phyloP scores from a whole-genome alignment of 805 yeast genomes.

The Kuraishia piskuri region DNA sequence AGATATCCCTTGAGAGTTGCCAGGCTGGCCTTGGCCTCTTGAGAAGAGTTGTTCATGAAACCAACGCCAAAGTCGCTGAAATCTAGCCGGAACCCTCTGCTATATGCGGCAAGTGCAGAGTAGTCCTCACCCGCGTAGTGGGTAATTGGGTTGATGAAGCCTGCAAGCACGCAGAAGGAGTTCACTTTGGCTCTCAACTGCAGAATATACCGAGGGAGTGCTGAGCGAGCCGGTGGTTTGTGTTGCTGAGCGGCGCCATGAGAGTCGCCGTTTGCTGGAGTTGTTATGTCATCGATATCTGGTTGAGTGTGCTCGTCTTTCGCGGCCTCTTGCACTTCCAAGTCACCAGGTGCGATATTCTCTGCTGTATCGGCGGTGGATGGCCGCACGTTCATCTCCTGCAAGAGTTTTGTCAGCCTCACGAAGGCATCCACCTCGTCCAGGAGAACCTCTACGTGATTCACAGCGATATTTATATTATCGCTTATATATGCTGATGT shows the following conservation, averaged over 20 bases:
- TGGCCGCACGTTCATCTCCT: background rate
- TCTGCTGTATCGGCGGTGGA: too few relatives aligned
- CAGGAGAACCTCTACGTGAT: background rate
- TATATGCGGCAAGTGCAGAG: constrained; percentile 16
- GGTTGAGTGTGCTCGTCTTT: too few relatives aligned
- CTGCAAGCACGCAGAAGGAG: constrained; percentile 10
- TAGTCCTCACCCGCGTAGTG: constrained; percentile 20
- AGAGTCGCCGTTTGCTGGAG: too few relatives aligned
- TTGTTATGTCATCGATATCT: background rate
- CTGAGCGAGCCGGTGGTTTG: background rate
- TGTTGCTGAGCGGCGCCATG: background rate
- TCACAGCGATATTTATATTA: background rate
- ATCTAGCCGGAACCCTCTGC: constrained; percentile 17
- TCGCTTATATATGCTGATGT: background rate
- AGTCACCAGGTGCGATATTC: too few relatives aligned
- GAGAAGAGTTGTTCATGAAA: constrained; percentile 2
- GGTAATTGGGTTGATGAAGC: constrained; percentile 21
- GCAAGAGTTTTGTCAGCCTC: background rate
- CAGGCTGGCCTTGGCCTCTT: background rate
- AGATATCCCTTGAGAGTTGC: constrained; percentile 2
- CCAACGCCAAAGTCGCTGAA: constrained; percentile 1
- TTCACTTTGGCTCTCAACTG: background rate
- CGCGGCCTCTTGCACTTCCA: too few relatives aligned
- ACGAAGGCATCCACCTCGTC: constrained; percentile 1
- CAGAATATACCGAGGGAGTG: background rate